phyloP scores from a whole-genome alignment of 371 early-diverging fungal species.

The Rhizomucor pusillus region DNA sequence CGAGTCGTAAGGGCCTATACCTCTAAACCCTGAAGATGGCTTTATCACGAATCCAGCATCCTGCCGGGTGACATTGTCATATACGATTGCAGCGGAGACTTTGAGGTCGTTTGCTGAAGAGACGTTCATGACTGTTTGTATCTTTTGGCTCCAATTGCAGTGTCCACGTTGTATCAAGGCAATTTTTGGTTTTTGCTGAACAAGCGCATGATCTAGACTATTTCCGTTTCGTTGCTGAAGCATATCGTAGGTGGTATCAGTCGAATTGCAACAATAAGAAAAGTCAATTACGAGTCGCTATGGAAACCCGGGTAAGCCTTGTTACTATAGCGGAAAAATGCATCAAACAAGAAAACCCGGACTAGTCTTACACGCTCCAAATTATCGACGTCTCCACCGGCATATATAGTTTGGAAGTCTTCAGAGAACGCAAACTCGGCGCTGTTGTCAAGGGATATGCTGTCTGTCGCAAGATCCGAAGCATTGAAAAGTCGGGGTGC shows the following conservation, averaged over 20 bases:
- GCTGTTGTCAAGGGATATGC: neutral
- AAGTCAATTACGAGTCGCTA: conserved; percentile 11
- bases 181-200: conserved; percentile 11
- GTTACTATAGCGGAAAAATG: neutral
- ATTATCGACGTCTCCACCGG: conserved; percentile 16
- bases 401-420: conserved; percentile 30
- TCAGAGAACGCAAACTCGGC: conserved; percentile 10
- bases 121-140: conserved; percentile 16
- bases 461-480: conserved; percentile 6
- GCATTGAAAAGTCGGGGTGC: conserved; percentile 3
- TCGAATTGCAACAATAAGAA: conserved; percentile 6
- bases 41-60: conserved; percentile 7
- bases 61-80: conserved; percentile 22
- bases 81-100: conserved; percentile 26
- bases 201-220: neutral
- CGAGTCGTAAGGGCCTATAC: conserved; percentile 12
- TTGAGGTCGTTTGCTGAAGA: conserved; percentile 19
- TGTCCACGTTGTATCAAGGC: conserved; percentile 33
- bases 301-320: too few relatives aligned
- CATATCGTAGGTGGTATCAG: conserved; percentile 9
- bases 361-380: conserved; percentile 2
- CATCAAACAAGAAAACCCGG: neutral
- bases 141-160: conserved; percentile 32
- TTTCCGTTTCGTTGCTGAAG: conserved; percentile 8
- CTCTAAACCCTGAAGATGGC: conserved; percentile 9